Percentiles rank a stretch among this genome's conserved stretches.
phyloP scores from a whole-genome alignment of 306 rosid species.

The Pueraria montana region DNA sequence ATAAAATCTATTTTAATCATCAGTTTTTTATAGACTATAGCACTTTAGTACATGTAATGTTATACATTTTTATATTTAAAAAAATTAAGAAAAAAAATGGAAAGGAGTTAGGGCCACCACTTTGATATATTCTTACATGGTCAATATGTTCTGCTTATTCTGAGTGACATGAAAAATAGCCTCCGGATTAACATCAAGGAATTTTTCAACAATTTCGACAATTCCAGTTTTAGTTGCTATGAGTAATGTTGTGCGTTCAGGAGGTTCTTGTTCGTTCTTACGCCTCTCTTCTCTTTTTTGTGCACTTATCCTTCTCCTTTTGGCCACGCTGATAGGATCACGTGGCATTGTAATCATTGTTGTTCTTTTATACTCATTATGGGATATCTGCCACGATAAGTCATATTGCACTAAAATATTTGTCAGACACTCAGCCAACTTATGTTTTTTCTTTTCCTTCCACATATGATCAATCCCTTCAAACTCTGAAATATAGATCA shows the following conservation, averaged over 20 bases:
- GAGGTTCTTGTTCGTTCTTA: background rate
- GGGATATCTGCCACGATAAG: conserved; percentile 20
- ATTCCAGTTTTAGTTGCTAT: conserved; percentile 43
- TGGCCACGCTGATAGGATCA: background rate
- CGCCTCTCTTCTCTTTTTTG: background rate
- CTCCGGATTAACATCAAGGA: conserved; percentile 26
- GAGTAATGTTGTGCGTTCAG: background rate
- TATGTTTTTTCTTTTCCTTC: conserved; percentile 7
- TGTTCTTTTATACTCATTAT: background rate
- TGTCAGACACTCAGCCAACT: conserved; percentile 3
- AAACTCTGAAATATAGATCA: background rate
- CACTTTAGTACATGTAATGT: background rate
- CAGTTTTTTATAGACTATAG: too few species aligned
- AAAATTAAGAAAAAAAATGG: background rate
- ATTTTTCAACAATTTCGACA: conserved; percentile 19
- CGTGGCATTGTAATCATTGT: background rate
- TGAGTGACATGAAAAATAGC: conserved; percentile 1
- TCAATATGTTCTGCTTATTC: conserved; percentile 36
- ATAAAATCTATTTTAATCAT: too few species aligned
- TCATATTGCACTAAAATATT: conserved; percentile 3
- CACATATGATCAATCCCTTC: background rate
- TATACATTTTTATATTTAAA: background rate
- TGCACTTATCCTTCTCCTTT: background rate
- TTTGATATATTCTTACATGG: background rate
- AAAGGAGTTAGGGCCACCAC: background rate